Evolutionary conservation across 225 moss, liverwort and hornwort genomes (phyloP), one percentile per base, ranked within the genome.

Genomic region (Lunularia cruciata): DNA sequence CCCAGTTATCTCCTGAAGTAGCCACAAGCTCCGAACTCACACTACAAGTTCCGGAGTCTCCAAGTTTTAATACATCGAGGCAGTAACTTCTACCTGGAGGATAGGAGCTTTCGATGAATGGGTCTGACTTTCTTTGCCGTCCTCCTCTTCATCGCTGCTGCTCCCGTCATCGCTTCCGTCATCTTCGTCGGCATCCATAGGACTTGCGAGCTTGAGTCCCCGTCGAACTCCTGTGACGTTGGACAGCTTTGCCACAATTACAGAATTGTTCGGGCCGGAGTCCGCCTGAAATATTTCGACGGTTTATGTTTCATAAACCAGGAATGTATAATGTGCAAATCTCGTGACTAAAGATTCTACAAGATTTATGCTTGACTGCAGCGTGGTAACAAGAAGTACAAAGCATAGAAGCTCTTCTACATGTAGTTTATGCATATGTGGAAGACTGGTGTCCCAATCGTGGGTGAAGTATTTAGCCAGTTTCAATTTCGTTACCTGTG

Each of bases 201-300:
- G 85, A 39, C 77, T 80, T 36, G 76, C 79, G 25, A 67, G 39
- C 72, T 83, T 92, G 0, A 74, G 92, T 51, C 83, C 78, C 10
- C 73, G 84, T 73, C 82, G 86, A 25, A 80, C 77, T 52, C 98
- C 98, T 0, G 88, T 85, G 2, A 98, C 57, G 71, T 98, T 98
- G 5, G 91, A 87, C 76, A 89, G 72, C 39, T 86, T 86, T 47
- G 90, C 89, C 63, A 98, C 84, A 48, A 92, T 79, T 34, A 91
- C 69, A 20, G 81, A 72, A 68, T 98, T 98, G 69, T 73, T 91
- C 56, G 82, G 84, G 62, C 85, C 78, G 63, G 81, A 76, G 82
- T 93, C 90, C 63, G 93, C 93, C 98, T 98, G 81, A 51, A 5
- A 12, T 38, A 40, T 9, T 25, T 0, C 35, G n/a, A n/a, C n/a